Evolutionary conservation across 495 filamentous ascomycete species (phyloP).

Genomic region (Trichocladium uniseriatum): DNA sequence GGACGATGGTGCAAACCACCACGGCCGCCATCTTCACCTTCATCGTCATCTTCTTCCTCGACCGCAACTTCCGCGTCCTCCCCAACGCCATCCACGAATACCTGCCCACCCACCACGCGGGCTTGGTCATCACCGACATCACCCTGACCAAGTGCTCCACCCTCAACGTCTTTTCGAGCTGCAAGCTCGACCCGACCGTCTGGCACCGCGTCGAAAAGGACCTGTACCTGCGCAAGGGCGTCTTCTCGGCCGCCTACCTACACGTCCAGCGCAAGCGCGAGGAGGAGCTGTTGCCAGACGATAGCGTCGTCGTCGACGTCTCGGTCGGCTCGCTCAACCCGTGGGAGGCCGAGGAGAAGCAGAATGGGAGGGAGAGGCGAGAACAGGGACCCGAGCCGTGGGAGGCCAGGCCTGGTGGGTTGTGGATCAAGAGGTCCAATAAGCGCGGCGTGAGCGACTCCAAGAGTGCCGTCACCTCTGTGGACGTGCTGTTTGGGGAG

Average conservation of each 20-base stretch:
- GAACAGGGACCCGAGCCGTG: slow-evolving; percentile 45
- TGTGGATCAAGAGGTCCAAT: slow-evolving; percentile 79
- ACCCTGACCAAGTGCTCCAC: slow-evolving; percentile 68
- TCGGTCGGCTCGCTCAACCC: slow-evolving; percentile 68
- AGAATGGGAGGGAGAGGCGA: not conserved
- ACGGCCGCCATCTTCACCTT: slow-evolving; percentile 57
- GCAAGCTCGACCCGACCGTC: slow-evolving; percentile 60
- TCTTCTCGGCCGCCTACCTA: slow-evolving; percentile 71
- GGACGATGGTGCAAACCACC: slow-evolving; percentile 72
- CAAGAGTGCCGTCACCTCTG: slow-evolving; percentile 63
- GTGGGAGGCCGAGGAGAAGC: slow-evolving; percentile 44
- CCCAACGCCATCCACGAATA: slow-evolving; percentile 74
- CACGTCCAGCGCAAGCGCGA: slow-evolving; percentile 82
- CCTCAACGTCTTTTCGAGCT: slow-evolving; percentile 66
- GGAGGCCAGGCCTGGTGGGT: slow-evolving; percentile 68
- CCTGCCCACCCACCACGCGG: slow-evolving; percentile 71
- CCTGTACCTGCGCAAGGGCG: slow-evolving; percentile 65
- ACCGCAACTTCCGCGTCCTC: slow-evolving; percentile 71
- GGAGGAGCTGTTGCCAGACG: slow-evolving; percentile 63
- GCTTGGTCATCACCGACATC: slow-evolving; percentile 80
- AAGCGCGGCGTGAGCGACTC: slow-evolving; percentile 73
- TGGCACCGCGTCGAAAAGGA: slow-evolving; percentile 93
- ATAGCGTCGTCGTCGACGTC: slow-evolving; percentile 78
- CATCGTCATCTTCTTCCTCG: slow-evolving; percentile 64
- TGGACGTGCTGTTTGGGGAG: slow-evolving; percentile 87